Base-by-base conservation (phyloP, 2,329 filamentous ascomycete genomes). In the Penicillium sp. region DNA sequence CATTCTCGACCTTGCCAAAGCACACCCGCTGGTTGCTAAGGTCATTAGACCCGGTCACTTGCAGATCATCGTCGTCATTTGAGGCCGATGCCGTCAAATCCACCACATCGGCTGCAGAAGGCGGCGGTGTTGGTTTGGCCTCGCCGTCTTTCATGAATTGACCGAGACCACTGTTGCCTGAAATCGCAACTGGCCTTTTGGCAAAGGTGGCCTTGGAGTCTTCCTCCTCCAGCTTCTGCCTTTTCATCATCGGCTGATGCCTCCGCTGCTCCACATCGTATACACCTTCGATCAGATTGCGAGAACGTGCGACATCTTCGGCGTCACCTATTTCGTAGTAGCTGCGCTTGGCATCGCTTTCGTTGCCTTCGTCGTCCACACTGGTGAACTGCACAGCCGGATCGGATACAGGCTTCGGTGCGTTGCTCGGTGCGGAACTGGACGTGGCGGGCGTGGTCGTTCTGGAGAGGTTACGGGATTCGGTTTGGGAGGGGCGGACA, bases 1-100 rank as follows among this genome's bases (percentile, higher is more conserved):
- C 81, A 15, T 78, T 79, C 47, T 89, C 83, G 18, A 95, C 71
- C 71, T 87, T 86, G 37, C 89, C 89, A 63, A 88, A 90, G 70
- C 89, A 95, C 3, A 95, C 86, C 62, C 89, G 83, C 63, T 88
- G 81, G 18, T 83, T 78, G 41, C 76, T 79, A 27, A 82, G 77
- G 48, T 87, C 79, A 37, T 78, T 77, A 12, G 83, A 68, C 31
- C 83, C 73, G 18, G 75, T 66, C 47, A 70, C 64, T 62, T 73
- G 61, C 8, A 72, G 49, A 8, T 73, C 69, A 37, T 66, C 68
- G 24, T 71, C 68, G 20, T 72, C 67, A 41, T 60, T 63, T 10
- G 58, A 20, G 48, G 27, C 50, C 37, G 66, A 60, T 41, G 61
- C 58, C 20, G 75, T 77, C 42, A 78, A 62, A 53, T 77, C 71